Percentiles rank a stretch among this genome's conserved stretches.
Evolutionary conservation across 768 basidiomycete species (phyloP).

Genomic region (Russula brevipes): DNA sequence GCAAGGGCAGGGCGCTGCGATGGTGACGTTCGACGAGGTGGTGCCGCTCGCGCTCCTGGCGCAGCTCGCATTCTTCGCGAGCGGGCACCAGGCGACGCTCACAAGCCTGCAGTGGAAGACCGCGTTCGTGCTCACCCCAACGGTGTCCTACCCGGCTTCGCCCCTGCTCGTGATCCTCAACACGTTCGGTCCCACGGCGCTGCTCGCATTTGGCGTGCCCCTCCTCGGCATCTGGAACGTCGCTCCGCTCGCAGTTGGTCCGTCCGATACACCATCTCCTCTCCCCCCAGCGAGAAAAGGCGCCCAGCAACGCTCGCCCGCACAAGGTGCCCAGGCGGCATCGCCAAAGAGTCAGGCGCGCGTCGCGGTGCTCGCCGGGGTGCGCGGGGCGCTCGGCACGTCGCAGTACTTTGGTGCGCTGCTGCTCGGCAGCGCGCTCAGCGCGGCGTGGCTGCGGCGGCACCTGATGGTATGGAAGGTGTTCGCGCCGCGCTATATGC

Average conservation of each 20-base stretch:
- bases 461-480: conserved; percentile 99
- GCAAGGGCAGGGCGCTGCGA: background rate
- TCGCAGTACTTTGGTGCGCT: conserved; percentile 64
- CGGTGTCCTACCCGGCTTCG: conserved; percentile 66
- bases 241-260: conserved; percentile 44
- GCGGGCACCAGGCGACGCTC: conserved; percentile 88
- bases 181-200: conserved; percentile 64
- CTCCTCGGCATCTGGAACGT: conserved; percentile 82
- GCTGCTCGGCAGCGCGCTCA: conserved; percentile 62
- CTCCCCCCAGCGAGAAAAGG: too few species aligned
- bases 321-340: too few species aligned
- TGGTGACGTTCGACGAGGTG: conserved; percentile 53
- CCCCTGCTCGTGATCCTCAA: conserved; percentile 72
- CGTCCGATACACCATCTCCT: background rate
- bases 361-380: background rate
- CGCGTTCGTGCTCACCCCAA: conserved; percentile 75
- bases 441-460: conserved; percentile 68
- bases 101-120: conserved; percentile 94
- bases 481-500: conserved; percentile 93
- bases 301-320: background rate
- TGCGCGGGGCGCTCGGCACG: conserved; percentile 35
- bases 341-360: conserved; percentile 26
- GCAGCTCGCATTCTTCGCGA: conserved; percentile 73
- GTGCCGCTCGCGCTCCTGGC: conserved; percentile 72
- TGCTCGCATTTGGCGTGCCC: conserved; percentile 62